A percentile compares a stretch with the other conserved stretches of the same genome.
These are phyloP conservation scores for Lolium perenne DNA, from an alignment of 176 grass and related monocot species.

Conservation along the genomic window DNA sequence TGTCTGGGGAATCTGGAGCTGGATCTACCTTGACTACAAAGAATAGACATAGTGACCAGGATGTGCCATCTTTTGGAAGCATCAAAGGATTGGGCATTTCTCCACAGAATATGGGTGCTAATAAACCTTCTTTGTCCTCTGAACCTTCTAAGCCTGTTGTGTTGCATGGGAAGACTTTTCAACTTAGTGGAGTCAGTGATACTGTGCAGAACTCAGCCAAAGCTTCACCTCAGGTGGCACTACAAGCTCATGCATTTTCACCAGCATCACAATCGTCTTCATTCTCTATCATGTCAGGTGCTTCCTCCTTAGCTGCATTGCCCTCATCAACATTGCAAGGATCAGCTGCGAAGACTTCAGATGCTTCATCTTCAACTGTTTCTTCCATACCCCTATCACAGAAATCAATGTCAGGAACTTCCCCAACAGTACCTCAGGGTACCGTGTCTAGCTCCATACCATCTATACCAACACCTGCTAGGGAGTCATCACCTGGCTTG, in stretches of 20 bases:
- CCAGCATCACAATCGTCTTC: slow-evolving; percentile 27
- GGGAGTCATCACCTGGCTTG: slow-evolving; percentile 42
- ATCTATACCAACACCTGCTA: slow-evolving; percentile 47
- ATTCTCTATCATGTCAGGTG: slow-evolving; percentile 28
- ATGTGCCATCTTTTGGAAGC: slow-evolving; percentile 40
- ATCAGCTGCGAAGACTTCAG: slow-evolving; percentile 43
- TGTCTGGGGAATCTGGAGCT: slow-evolving; percentile 40
- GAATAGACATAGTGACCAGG: slow-evolving; percentile 40
- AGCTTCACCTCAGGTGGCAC: slow-evolving; percentile 42
- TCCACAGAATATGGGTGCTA: slow-evolving; percentile 48
- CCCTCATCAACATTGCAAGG: slow-evolving; percentile 28
- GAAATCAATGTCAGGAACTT: slow-evolving; percentile 46
- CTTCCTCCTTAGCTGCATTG: slow-evolving; percentile 38
- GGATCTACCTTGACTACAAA: slow-evolving; percentile 47
- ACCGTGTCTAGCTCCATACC: slow-evolving; percentile 39
- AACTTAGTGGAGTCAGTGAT: slow-evolving; percentile 32
- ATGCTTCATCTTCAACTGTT: slow-evolving; percentile 39
- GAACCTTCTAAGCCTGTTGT: slow-evolving; percentile 40
- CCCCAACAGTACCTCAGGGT: slow-evolving; percentile 35
- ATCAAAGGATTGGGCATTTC: slow-evolving; percentile 34
- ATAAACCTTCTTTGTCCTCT: slow-evolving; percentile 48
- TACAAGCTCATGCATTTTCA: slow-evolving; percentile 30
- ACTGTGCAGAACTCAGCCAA: slow-evolving; percentile 37
- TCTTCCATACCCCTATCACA: slow-evolving; percentile 29
- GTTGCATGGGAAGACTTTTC: slow-evolving; percentile 42